Base-by-base conservation (phyloP, 2,329 filamentous ascomycete genomes). In the Pseudopithomyces maydicus region DNA sequence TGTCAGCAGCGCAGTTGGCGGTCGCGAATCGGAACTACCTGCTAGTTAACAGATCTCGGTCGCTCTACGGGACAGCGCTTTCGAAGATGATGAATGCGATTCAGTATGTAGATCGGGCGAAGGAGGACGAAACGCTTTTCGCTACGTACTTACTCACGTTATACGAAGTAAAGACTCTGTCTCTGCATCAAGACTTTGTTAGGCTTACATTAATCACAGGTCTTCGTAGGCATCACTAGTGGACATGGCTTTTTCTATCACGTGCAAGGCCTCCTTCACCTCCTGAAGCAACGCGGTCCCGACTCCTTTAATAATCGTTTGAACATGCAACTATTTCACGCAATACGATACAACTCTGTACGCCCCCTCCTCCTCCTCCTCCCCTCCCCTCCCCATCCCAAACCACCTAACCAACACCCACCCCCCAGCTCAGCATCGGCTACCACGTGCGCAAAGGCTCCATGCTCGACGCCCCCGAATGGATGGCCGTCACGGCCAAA, bases 211-310 rank as follows among this genome's bases (percentile, higher is more conserved):
- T 6, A 8, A 15, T 15, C 12, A 8, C 44, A 74, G 72, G 70
- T 75, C 0, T 75, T 74, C 39, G 71, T 74, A 2, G 72, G 73
- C 19, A 59, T 74, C 17, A 70, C 66, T 1, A 62, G 67, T 19
- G 72, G 72, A 10, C 67, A 71, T 47, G 73, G 73, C 26, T 75
- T 75, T 62, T 75, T 75, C 51, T 74, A 72, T 44, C 72, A 75
- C 54, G 68, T 74, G 3, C 72, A 75, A 58, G 73, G 73, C 7
- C 61, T 74, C 29, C 55, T 75, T 8, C 72, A 68, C 49, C 52
- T 74, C 12, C 49, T 75, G 7, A 70, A 57, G 48, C 65, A 69
- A 52, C 71, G 73, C 19, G 72, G 73, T 1, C 73, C 73, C 14
- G 48, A 63, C 10, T 73, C 71, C 1, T 71, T 75, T 29, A 61